phyloP scores from a whole-genome alignment of 192 early-diverging fungal genomes.

The Umbelopsis sp. region DNA sequence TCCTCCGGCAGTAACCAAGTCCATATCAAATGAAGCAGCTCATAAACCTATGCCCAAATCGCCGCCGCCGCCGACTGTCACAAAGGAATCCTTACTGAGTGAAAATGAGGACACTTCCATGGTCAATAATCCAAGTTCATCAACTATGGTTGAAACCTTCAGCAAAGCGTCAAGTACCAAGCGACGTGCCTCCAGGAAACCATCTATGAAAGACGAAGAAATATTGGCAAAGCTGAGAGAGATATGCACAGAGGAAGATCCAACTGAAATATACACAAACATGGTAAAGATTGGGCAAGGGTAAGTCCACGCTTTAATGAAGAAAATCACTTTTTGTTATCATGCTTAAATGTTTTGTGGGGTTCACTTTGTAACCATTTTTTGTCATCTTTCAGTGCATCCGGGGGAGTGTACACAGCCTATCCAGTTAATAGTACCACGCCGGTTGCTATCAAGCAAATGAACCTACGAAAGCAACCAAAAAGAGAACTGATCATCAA shows the following conservation, averaged over 20 bases:
- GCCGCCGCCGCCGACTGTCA: conserved; percentile 8
- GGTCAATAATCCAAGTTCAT: neutral
- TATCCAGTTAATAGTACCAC: conserved; percentile 55
- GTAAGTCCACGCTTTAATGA: neutral
- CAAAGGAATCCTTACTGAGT: neutral
- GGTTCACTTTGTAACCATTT: neutral
- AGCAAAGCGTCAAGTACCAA: neutral
- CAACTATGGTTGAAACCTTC: neutral
- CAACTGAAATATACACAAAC: conserved; percentile 60
- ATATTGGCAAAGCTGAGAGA: conserved; percentile 80
- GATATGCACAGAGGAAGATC: conserved; percentile 88
- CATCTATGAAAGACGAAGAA: conserved; percentile 56
- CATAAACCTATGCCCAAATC: neutral
- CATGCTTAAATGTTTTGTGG: conserved; percentile 15
- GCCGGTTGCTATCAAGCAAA: conserved; percentile 95
- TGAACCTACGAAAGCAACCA: conserved; percentile 94
- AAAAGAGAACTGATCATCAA: conserved; percentile 97
- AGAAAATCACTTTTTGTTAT: too few species aligned
- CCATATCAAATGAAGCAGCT: too few species aligned
- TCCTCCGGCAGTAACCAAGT: too few species aligned
- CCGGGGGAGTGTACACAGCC: conserved; percentile 91
- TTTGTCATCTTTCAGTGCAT: conserved; percentile 60
- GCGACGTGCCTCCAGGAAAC: neutral
- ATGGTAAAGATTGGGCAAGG: conserved; percentile 49
- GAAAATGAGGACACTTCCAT: neutral